Conservation (phyloP, 352 stramenopile genomes). For the Saprolegnia parasitica region DNA sequence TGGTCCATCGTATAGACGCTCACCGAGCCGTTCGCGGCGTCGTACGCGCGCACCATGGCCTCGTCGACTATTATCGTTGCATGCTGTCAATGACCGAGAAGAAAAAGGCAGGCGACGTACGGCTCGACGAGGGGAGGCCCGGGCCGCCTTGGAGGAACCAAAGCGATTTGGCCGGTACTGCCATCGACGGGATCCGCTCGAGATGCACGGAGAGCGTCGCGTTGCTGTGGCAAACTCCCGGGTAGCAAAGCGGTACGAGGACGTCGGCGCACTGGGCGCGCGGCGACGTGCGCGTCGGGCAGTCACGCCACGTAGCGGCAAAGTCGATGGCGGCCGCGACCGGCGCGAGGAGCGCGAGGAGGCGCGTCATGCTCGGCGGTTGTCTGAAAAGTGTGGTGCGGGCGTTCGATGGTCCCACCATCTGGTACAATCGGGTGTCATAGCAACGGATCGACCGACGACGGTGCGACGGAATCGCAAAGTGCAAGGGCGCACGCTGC, state of each 20-base stretch:
- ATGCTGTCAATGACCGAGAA: neutral
- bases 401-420: too few relatives aligned
- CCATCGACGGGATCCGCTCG: conserved; percentile 29
- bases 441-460: too few relatives aligned
- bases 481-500: too few relatives aligned
- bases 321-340: too few relatives aligned
- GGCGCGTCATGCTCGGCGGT: too few relatives aligned
- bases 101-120: conserved; percentile 7
- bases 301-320: too few relatives aligned
- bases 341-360: too few relatives aligned
- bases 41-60: conserved; percentile 8
- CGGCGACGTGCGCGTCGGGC: too few relatives aligned
- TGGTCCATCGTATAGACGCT: conserved; percentile 52
- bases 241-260: conserved; percentile 36
- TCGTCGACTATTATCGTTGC: conserved; percentile 8
- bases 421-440: too few relatives aligned
- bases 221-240: conserved; percentile 33
- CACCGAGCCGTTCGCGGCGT: conserved; percentile 29
- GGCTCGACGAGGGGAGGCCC: conserved; percentile 12
- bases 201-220: conserved; percentile 40
- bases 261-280: conserved; percentile 36
- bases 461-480: too few relatives aligned
- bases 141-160: conserved; percentile 29
- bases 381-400: too few relatives aligned
- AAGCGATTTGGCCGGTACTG: neutral